phyloP scores from a whole-genome alignment of 305 asterid species.

The Ruellia speciosa region DNA sequence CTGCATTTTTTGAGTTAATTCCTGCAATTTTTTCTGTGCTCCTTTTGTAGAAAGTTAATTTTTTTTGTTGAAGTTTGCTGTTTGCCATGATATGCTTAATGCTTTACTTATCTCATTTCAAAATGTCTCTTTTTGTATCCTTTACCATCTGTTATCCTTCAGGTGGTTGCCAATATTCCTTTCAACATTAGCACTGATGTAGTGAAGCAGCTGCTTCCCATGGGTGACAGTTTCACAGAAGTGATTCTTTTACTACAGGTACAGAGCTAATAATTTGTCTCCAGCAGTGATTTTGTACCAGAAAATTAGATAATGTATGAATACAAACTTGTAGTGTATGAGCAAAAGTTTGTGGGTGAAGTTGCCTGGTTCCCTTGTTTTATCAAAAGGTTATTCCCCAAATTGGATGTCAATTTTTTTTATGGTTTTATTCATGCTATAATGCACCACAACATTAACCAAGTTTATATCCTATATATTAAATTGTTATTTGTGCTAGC shows the following conservation, averaged over 20 bases:
- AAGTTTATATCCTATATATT: not conserved
- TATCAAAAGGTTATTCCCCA: not conserved
- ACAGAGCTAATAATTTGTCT: not conserved
- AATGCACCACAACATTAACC: not conserved
- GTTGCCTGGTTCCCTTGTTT: not conserved
- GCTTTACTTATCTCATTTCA: not conserved
- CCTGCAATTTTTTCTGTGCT: not conserved
- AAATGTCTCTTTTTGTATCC: not conserved
- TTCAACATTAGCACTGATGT: slow-evolving; percentile 88
- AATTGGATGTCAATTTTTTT: not conserved
- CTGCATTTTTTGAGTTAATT: not conserved
- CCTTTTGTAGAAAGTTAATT: not conserved
- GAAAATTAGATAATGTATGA: too few relatives aligned
- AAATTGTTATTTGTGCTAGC: not conserved
- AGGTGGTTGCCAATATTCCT: slow-evolving; percentile 95
- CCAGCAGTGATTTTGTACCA: not conserved
- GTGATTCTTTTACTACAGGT: slow-evolving; percentile 87
- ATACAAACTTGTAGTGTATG: too few relatives aligned
- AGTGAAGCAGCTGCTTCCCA: slow-evolving; percentile 87
- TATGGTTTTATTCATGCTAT: not conserved
- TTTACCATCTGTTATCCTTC: slow-evolving; percentile 18
- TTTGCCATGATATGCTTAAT: not conserved
- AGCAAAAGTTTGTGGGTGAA: not conserved
- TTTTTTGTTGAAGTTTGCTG: not conserved
- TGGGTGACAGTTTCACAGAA: slow-evolving; percentile 92